A percentile compares a stretch with the other conserved stretches of the same genome.
Evolutionary conservation across 345 rosid species (phyloP).

Genomic region (Pelargonium nanum): DNA sequence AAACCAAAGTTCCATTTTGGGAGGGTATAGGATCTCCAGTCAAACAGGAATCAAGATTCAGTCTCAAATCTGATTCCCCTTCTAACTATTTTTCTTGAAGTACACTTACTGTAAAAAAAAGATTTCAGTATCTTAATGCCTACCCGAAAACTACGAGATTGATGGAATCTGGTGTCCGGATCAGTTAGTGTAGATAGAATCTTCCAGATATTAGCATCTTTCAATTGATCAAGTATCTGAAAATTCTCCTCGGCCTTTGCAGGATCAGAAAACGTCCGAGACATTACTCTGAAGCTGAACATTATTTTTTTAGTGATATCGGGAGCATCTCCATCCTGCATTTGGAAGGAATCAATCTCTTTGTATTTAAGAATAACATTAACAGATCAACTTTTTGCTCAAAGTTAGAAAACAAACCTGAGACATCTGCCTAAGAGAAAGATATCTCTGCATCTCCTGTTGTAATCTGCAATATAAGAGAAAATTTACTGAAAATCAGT

Average conservation of each 20-base stretch:
- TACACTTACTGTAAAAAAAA: neutral
- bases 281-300: slow-evolving; percentile 76
- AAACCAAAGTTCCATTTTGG: no score
- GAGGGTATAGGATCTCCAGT: no score
- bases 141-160: slow-evolving; percentile 59
- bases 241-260: slow-evolving; percentile 77
- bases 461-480: slow-evolving; percentile 71
- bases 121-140: slow-evolving; percentile 18
- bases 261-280: slow-evolving; percentile 84
- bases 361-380: neutral
- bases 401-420: slow-evolving; percentile 43
- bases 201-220: slow-evolving; percentile 91
- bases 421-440: slow-evolving; percentile 64
- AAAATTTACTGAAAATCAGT: slow-evolving; percentile 29
- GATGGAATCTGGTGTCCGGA: slow-evolving; percentile 54
- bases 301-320: slow-evolving; percentile 73
- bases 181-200: slow-evolving; percentile 59
- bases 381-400: slow-evolving; percentile 6
- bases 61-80: no score
- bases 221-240: slow-evolving; percentile 82
- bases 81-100: neutral
- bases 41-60: no score
- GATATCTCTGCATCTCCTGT: slow-evolving; percentile 89
- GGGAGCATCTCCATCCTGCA: slow-evolving; percentile 70
- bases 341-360: slow-evolving; percentile 14